phyloP scores from a whole-genome alignment of 805 yeast species.

The Candida sonorensis region DNA sequence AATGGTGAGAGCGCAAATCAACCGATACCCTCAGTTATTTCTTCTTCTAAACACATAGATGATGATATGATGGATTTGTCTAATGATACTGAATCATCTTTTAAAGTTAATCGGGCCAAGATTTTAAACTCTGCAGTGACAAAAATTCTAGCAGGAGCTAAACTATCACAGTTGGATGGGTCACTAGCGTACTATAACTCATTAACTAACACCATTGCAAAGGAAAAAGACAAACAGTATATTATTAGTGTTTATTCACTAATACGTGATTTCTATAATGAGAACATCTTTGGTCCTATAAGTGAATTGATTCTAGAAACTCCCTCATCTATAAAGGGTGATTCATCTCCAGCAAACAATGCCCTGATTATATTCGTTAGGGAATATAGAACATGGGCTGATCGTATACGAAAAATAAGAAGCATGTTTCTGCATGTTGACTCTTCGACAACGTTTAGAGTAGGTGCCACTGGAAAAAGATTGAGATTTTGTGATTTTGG shows the following conservation, averaged over 20 bases:
- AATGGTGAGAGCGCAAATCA: too few species aligned
- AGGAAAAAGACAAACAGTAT: neutral
- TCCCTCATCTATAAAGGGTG: neutral
- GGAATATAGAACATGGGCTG: slow-evolving; percentile 13
- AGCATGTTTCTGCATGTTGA: slow-evolving; percentile 10
- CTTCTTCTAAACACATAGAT: too few species aligned
- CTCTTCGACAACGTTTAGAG: slow-evolving; percentile 7
- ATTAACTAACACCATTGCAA: neutral
- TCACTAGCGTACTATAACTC: neutral
- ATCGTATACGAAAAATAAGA: slow-evolving; percentile 4
- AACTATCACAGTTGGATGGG: neutral
- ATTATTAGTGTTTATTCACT: neutral
- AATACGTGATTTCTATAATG: neutral
- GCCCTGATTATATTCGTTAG: too few species aligned
- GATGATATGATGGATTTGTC: too few species aligned
- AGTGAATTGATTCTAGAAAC: neutral
- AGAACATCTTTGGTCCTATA: neutral
- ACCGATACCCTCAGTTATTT: too few species aligned
- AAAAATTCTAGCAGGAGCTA: neutral
- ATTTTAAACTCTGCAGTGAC: neutral
- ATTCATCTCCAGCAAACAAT: too few species aligned
- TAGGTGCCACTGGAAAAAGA: neutral
- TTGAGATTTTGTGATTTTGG: slow-evolving; percentile 5
- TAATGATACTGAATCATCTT: too few species aligned
- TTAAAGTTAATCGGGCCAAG: too few species aligned